A percentile compares a stretch with the other conserved stretches of the same genome.
Evolutionary conservation across 2,329 filamentous ascomycete genomes (phyloP).

Genomic region (Alternaria sp.): DNA sequence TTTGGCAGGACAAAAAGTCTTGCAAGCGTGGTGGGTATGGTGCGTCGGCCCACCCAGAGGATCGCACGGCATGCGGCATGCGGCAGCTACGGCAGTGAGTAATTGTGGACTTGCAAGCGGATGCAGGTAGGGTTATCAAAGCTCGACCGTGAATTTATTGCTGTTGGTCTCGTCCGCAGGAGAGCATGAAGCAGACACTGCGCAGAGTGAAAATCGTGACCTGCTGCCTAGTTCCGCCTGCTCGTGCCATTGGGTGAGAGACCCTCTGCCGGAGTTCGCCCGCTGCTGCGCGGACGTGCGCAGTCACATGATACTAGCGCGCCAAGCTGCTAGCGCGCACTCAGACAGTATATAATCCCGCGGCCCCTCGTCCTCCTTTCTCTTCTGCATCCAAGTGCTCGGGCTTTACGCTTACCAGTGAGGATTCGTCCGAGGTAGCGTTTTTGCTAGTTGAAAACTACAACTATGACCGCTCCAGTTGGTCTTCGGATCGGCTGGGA

Average conservation of each 20-base stretch:
- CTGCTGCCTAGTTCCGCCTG: neutral
- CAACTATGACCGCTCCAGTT: conserved; percentile 74
- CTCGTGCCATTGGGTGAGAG: neutral
- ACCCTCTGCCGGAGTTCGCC: neutral
- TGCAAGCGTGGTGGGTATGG: neutral
- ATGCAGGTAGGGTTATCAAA: neutral
- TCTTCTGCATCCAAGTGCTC: conserved; percentile 58
- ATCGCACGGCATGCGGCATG: neutral
- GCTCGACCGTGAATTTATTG: neutral
- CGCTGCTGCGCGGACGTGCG: neutral
- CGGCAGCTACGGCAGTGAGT: neutral
- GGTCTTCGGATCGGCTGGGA: conserved; percentile 74
- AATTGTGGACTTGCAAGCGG: neutral
- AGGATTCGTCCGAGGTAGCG: conserved; percentile 85
- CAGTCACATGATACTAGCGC: conserved; percentile 25
- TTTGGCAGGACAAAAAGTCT: neutral
- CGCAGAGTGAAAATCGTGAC: neutral
- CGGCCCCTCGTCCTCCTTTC: conserved; percentile 8
- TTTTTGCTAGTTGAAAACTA: conserved; percentile 95
- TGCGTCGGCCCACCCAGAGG: neutral
- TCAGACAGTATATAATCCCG: conserved; percentile 6
- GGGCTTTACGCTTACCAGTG: conserved; percentile 84
- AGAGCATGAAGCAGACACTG: neutral
- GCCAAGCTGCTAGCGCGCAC: conserved; percentile 18
- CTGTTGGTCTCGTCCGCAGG: neutral